A percentile compares a stretch with the other conserved stretches of the same genome.
Conservation (phyloP, 257 asterid species). For the Rauvolfia tetraphylla region DNA sequence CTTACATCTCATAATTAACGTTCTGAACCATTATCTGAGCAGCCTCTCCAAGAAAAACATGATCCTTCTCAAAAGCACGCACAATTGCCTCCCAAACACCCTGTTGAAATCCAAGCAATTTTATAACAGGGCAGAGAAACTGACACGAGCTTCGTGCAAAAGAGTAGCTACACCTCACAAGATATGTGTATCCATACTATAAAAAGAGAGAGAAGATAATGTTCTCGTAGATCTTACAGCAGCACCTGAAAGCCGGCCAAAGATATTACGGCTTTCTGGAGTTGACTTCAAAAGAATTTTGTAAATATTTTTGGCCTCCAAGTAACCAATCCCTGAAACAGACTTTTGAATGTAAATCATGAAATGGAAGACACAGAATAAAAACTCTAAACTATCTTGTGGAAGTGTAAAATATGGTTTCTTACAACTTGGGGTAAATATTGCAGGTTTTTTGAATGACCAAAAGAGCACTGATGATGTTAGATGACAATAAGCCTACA, state of each 20-base stretch:
- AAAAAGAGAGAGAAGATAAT: slow-evolving; percentile 10
- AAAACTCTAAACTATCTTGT: no score
- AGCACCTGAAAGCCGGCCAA: slow-evolving; percentile 99
- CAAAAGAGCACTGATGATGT: neutral
- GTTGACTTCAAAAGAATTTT: slow-evolving; percentile 72
- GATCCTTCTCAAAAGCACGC: slow-evolving; percentile 80
- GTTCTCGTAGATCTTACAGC: slow-evolving; percentile 69
- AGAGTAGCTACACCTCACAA: neutral
- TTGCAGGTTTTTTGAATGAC: neutral
- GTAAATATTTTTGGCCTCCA: slow-evolving; percentile 76
- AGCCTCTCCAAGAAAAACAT: slow-evolving; percentile 85
- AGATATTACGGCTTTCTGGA: slow-evolving; percentile 91
- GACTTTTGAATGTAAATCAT: slow-evolving; percentile 3
- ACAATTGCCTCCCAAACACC: slow-evolving; percentile 94
- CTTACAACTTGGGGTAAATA: neutral
- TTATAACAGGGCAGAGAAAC: slow-evolving; percentile 9
- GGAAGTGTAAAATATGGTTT: neutral
- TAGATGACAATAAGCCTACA: neutral
- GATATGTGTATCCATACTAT: neutral
- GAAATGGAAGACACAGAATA: neutral
- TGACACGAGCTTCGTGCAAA: neutral
- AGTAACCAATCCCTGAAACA: slow-evolving; percentile 70
- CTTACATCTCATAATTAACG: slow-evolving; percentile 92
- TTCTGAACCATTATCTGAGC: slow-evolving; percentile 92
- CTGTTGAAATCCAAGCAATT: slow-evolving; percentile 37